phyloP scores from a whole-genome alignment of 164 flowering plant genomes.

The Chloranthus sessilifolius region DNA sequence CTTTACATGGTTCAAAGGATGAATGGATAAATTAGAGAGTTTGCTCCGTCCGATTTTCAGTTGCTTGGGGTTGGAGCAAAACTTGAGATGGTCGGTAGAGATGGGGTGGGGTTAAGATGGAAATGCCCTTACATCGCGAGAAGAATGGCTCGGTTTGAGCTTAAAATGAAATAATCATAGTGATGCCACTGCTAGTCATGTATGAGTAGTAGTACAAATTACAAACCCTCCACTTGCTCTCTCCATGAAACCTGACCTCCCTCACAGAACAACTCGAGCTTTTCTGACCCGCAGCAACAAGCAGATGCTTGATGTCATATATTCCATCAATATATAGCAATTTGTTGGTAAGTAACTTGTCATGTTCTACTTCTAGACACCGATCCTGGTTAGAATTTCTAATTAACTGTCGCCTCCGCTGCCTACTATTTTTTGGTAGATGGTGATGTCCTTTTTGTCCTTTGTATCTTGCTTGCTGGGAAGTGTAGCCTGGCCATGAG shows the following conservation, averaged over 20 bases:
- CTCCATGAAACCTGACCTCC: too few species aligned
- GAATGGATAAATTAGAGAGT: too few species aligned
- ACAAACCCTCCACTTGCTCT: conserved; percentile 19
- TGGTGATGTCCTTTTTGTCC: conserved; percentile 12
- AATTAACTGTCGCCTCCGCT: neutral
- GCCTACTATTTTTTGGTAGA: conserved; percentile 13
- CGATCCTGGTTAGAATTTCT: conserved; percentile 13
- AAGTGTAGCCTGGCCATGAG: conserved; percentile 63
- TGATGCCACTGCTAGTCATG: conserved; percentile 17
- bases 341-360: conserved; percentile 9
- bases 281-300: conserved; percentile 3
- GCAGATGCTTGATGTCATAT: conserved; percentile 12
- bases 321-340: neutral
- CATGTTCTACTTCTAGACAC: conserved; percentile 3
- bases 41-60: too few species aligned
- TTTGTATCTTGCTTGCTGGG: conserved; percentile 55
- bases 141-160: conserved; percentile 32
- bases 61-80: too few species aligned
- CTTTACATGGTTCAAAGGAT: too few species aligned
- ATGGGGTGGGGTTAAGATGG: too few species aligned
- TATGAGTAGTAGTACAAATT: conserved; percentile 20
- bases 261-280: too few species aligned
- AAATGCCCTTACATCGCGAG: too few species aligned
- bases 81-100: too few species aligned
- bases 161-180: conserved; percentile 19